phyloP scores from a whole-genome alignment of 176 grass and related monocot species.

The Otatea glauca region DNA sequence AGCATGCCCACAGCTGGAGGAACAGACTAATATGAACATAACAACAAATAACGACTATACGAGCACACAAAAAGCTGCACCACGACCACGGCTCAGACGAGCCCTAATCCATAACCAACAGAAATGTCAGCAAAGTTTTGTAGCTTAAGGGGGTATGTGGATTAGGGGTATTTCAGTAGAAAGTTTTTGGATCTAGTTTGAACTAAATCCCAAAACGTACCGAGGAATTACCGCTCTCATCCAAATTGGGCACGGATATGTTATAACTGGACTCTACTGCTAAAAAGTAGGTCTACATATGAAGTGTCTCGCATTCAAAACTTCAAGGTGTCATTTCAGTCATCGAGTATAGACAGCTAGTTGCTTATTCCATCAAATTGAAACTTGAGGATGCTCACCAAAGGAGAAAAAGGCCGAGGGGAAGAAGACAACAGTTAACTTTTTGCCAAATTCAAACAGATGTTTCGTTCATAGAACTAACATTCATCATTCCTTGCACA shows the following conservation, averaged over 20 bases:
- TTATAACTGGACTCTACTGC: background rate
- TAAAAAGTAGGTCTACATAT: background rate
- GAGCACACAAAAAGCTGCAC: background rate
- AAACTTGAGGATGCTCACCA: conserved; percentile 22
- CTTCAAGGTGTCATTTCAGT: conserved; percentile 40
- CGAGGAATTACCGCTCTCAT: too few relatives aligned
- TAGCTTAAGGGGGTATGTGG: background rate
- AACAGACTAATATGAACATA: background rate
- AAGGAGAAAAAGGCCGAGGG: background rate
- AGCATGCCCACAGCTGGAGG: background rate
- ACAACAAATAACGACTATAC: background rate
- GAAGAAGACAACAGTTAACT: conserved; percentile 40
- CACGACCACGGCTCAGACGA: background rate
- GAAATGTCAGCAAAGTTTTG: background rate
- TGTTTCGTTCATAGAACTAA: conserved; percentile 44
- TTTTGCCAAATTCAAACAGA: conserved; percentile 50
- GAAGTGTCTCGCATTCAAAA: conserved; percentile 49
- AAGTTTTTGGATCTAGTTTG: too few relatives aligned
- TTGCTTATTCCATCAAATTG: conserved; percentile 56
- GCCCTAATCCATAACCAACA: background rate
- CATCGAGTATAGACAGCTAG: conserved; percentile 27
- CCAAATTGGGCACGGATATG: background rate
- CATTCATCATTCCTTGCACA: conserved; percentile 39
- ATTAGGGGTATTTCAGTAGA: too few relatives aligned
- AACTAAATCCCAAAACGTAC: too few relatives aligned